Base-by-base conservation (phyloP, 306 rosid species). In the Gynostemma pentaphyllum region DNA sequence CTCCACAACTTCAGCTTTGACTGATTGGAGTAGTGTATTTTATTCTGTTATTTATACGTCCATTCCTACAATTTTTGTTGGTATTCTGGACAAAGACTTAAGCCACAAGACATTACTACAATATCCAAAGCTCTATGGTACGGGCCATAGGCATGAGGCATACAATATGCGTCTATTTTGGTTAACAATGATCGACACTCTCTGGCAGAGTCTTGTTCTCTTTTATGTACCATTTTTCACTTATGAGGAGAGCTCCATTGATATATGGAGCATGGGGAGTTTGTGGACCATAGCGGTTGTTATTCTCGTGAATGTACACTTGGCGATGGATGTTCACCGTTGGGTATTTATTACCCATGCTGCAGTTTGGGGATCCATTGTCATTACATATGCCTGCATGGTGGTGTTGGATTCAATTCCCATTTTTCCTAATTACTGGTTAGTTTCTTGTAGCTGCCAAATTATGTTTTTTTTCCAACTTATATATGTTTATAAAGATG, bases 11-110 rank as follows among this genome's bases (percentile, higher is more conserved):
- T 86, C 99, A 51, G 97, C 99, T 12, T 76, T 94, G 67, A 94
- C 99, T 11, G 99, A 94, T 77, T 94, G 94, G 95, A 94, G 99
- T 74, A 94, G 99, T 70, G 99, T 94, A 34, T 84, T 88, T 69
- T 94, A 88, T 79, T 94, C 99, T 40, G 86, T 94, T 50, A 70
- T 94, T 51, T 94, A 94, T 78, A 94, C 99, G 29, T 94, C 99
- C 16, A 50, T 94, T 51, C 99, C 99, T 37, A 94, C 99, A 34
- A 88, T 94, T 69, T 54, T 94, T 76, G 97, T 94, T 70, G 99
- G 99, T 61, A 70, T 94, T 70, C 75, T 88, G 81, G 97, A 94
- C 83, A 89, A 88, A 81, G 88, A 85, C 79, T 74, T 94, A 68
- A 86, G 97, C 75, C 76, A 82, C 52, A 84, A 32, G 78, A 94